These are phyloP conservation scores for Fusarium hostae DNA, from an alignment of 2,329 filamentous ascomycete species.

Conservation along the genomic window DNA sequence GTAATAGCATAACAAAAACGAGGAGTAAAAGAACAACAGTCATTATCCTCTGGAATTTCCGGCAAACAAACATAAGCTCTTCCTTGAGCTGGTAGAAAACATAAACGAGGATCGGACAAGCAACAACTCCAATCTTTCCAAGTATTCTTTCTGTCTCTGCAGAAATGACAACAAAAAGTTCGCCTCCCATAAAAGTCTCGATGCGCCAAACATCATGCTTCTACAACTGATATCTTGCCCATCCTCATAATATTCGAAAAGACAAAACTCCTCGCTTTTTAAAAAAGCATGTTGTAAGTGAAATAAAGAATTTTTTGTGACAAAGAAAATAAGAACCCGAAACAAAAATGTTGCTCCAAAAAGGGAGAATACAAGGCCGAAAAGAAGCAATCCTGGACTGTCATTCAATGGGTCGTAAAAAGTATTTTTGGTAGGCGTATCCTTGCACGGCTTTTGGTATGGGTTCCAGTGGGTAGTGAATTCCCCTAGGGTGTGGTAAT, in stretches of 20 bases:
- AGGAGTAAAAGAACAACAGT: constrained; percentile 22
- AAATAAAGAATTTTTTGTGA: constrained; percentile 9
- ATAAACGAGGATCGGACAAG: constrained; percentile 17
- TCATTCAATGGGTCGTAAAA: constrained; percentile 44
- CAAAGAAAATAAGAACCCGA: constrained; percentile 29
- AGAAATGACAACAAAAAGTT: constrained; percentile 22
- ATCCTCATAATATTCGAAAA: constrained; percentile 45
- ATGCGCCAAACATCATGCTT: constrained; percentile 47
- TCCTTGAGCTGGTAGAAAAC: constrained; percentile 9
- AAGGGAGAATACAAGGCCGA: constrained; percentile 34
- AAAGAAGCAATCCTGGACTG: constrained; percentile 39
- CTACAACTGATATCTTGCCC: constrained; percentile 44
- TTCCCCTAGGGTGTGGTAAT: constrained; percentile 3
- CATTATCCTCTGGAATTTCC: constrained; percentile 18
- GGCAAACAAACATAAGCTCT: constrained; percentile 9
- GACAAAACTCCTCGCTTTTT: constrained; percentile 47
- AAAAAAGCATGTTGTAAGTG: constrained; percentile 23
- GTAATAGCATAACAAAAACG: constrained; percentile 18
- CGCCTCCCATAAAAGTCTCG: constrained; percentile 30
- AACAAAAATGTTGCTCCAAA: constrained; percentile 28
- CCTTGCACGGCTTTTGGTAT: constrained; percentile 37
- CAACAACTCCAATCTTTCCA: constrained; percentile 37
- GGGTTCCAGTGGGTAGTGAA: constrained; percentile 17
- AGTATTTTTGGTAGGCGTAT: constrained; percentile 36
- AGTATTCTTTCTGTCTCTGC: constrained; percentile 25